Percentiles rank a stretch among this genome's conserved stretches.
Conservation (phyloP, 169 alveolate genomes). For the Toxoplasma gondii region DNA sequence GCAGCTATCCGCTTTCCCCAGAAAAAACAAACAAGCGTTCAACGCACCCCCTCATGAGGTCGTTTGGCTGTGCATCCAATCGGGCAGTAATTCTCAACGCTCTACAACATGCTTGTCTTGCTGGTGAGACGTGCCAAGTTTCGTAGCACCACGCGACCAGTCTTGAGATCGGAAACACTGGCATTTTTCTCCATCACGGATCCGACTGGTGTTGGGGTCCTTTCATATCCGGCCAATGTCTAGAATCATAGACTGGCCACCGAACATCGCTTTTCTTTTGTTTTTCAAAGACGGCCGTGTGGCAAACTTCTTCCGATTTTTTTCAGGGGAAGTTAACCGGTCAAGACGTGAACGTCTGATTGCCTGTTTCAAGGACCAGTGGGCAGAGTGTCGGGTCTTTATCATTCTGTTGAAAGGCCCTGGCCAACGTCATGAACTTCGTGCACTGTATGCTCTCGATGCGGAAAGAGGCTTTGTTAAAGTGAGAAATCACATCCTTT, state of each 20-base stretch:
- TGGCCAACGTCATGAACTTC: neutral
- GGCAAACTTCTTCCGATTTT: neutral
- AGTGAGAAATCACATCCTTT: neutral
- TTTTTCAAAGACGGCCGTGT: too few species aligned
- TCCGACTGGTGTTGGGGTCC: too few species aligned
- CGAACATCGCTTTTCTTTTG: too few species aligned
- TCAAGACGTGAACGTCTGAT: neutral
- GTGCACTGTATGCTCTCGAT: conserved; percentile 10
- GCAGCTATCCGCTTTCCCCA: neutral
- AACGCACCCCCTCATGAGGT: neutral
- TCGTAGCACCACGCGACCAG: too few species aligned
- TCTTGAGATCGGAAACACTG: too few species aligned
- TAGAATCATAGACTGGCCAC: too few species aligned
- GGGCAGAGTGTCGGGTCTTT: neutral
- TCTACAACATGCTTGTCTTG: neutral
- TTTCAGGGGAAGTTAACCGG: conserved; percentile 26
- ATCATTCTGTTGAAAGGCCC: conserved; percentile 14
- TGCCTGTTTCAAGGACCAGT: conserved; percentile 4
- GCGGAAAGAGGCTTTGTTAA: neutral
- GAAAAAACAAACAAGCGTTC: neutral
- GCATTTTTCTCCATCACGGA: too few species aligned
- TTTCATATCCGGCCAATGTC: too few species aligned
- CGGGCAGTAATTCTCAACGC: neutral
- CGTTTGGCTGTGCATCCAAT: conserved; percentile 19
- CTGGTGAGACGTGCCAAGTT: neutral